Percentiles rank a stretch among this genome's conserved stretches.
Evolutionary conservation across 2,329 filamentous ascomycete genomes (phyloP).

Genomic region (Cordyceps fumosorosea): DNA sequence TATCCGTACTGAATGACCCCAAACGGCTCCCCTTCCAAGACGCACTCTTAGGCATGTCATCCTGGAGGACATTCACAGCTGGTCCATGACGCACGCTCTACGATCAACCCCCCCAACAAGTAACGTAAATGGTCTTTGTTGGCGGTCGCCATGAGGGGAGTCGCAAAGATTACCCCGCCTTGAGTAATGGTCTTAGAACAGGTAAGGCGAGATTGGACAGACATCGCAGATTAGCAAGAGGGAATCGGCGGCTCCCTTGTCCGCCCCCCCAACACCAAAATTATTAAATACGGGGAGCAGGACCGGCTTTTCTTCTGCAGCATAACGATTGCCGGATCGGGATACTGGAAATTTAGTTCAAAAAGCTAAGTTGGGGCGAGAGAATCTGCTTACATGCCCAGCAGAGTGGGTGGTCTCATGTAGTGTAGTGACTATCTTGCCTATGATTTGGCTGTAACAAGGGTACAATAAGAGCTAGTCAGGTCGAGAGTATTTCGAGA

Average conservation of each 20-base stretch:
- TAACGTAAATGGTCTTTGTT: neutral
- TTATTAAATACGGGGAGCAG: neutral
- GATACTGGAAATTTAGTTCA: neutral
- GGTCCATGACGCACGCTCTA: neutral
- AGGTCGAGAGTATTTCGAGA: neutral
- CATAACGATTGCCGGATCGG: conserved; percentile 11
- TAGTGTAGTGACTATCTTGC: neutral
- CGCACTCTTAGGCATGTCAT: neutral
- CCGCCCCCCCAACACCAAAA: neutral
- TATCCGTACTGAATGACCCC: neutral
- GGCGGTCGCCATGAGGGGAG: neutral
- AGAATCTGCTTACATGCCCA: conserved; percentile 4
- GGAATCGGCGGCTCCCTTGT: neutral
- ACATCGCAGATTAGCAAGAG: neutral
- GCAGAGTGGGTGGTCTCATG: neutral
- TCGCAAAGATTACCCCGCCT: neutral
- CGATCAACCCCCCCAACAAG: neutral
- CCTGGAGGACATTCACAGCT: neutral
- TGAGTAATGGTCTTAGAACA: neutral
- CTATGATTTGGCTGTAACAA: neutral
- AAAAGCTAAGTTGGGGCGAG: neutral
- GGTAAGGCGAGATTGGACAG: neutral
- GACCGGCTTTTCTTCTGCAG: neutral
- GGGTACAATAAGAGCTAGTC: neutral
- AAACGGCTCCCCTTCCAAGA: neutral